Base-by-base conservation (phyloP, 306 rosid genomes). In the Pyrus betulifolia region DNA sequence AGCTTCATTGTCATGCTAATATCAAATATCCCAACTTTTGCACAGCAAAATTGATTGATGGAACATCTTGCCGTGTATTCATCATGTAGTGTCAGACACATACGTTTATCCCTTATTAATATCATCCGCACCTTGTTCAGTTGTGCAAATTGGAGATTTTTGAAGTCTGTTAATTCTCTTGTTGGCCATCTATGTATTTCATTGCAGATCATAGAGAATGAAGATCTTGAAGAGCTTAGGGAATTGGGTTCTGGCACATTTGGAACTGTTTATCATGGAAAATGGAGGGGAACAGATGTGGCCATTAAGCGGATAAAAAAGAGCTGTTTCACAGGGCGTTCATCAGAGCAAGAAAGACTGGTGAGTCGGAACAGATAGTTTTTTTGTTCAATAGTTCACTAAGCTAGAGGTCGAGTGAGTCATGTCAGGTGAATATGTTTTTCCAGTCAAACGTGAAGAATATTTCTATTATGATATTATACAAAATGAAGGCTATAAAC, bases 201-300 rank as follows among this genome's bases (percentile, higher is more conserved):
- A 61, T 69, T 57, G 15, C 78, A 91, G 97, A 83, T 88, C 65
- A 91, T 91, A 71, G 86, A 85, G 81, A 91, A 91, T 83, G 93
- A 87, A 12, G 97, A 91, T 87, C 97, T 91, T 83, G 97, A 91
- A 86, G 97, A 91, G 81, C 85, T 87, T 74, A 82, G 42, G 82
- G 97, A 91, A 79, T 78, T 91, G 84, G 97, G 97, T 78, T 89
- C 94, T 78, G 97, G 97, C 45, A 87, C 94, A 51, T 91, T 89
- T 83, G 97, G 97, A 49, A 89, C 97, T 54, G 97, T 91, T 61
- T 89, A 89, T 83, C 94, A 91, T 80, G 97, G 97, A 72, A 91
- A 91, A 78, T 91, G 97, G 97, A 82, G 92, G 70, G 97, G 97
- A 63, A 81, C 97, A 40, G 97, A 91, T 83, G 97, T 91, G 76